Evolutionary conservation across 176 grass and related monocot species (phyloP).

Genomic region (Carex scoparia): DNA sequence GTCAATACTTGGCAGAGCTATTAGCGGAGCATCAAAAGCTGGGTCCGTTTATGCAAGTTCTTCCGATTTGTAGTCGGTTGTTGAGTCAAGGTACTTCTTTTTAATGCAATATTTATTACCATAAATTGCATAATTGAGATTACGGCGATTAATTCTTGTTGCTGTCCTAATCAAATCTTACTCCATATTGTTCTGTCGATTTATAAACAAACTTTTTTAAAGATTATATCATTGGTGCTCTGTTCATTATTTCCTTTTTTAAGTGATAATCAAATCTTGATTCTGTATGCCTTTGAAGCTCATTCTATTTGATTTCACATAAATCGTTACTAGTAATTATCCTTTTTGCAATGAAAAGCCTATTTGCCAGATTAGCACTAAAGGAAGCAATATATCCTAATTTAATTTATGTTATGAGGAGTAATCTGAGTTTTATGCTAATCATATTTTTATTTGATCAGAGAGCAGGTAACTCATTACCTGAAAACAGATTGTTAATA

Average conservation of each 20-base stretch:
- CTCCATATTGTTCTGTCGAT: slow-evolving; percentile 1
- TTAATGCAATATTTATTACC: slow-evolving; percentile 18
- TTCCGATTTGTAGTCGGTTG: slow-evolving; percentile 89
- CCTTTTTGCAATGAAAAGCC: not conserved
- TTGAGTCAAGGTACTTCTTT: slow-evolving; percentile 78
- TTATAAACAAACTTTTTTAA: slow-evolving; percentile 8
- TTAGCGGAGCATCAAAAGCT: slow-evolving; percentile 93
- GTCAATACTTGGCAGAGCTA: slow-evolving; percentile 86
- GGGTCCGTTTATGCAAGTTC: slow-evolving; percentile 92
- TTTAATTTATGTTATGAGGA: not conserved
- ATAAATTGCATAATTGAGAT: slow-evolving; percentile 19
- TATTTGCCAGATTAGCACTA: not conserved
- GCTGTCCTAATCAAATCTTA: not conserved
- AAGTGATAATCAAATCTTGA: not conserved
- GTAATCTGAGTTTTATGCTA: not conserved
- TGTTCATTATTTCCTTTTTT: slow-evolving; percentile 26
- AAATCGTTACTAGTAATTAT: not conserved
- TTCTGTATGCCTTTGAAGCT: not conserved
- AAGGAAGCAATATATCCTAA: not conserved
- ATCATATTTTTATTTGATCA: not conserved
- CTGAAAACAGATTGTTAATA: not conserved
- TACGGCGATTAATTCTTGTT: not conserved
- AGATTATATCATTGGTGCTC: slow-evolving; percentile 17
- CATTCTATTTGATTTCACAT: not conserved
- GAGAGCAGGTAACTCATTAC: not conserved